Evolutionary conservation across 768 basidiomycete species (phyloP), one percentile per base, ranked within the genome.

Genomic region (Grammothele lineata): DNA sequence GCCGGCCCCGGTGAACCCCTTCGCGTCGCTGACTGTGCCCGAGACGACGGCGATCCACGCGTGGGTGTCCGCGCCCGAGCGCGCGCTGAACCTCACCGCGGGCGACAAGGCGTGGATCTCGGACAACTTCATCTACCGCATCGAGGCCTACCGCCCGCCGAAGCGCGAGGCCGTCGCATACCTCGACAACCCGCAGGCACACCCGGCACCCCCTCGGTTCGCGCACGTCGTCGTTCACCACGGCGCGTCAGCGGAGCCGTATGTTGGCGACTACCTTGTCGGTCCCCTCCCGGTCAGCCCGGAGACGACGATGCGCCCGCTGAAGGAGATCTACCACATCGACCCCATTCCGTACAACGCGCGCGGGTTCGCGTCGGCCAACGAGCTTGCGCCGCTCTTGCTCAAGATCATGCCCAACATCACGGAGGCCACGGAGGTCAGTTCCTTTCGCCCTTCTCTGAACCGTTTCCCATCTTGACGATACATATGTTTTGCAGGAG

Each of bases 341-440:
- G 67, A 70, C 4, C 65, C 69, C 8, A 74, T 83, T 36, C 80
- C 81, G 10, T 76, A 67, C 64, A 78, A 81, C 49, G 75, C 73
- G n/a, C 64, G 76, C 26, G 70, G 70, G 0, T 65, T 70, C 40
- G 62, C 61, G 23, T 41, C 60, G 10, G 48, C 60, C 7, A 54
- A 58, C 18, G 65, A 70, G 43, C 25, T 73, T 22, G 51, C 62
- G 0, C 53, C 54, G 10, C 60, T 75, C 40, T 55, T 73, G 30
- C 55, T 58, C 11, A 50, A 40, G 27, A 53, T 68, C 14, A 66
- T 73, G 18, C 62, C 66, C 5, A 66, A 67, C 0, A 58, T 78
- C 19, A 62, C 66, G 0, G 68, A 69, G 37, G 68, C 66, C 27
- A 70, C 77, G 36, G 43, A 72, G 62, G 76, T 77, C 37, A 25